These are phyloP conservation scores for Candida endomychidarum DNA, from an alignment of 805 yeast species.

Conservation along the genomic window DNA sequence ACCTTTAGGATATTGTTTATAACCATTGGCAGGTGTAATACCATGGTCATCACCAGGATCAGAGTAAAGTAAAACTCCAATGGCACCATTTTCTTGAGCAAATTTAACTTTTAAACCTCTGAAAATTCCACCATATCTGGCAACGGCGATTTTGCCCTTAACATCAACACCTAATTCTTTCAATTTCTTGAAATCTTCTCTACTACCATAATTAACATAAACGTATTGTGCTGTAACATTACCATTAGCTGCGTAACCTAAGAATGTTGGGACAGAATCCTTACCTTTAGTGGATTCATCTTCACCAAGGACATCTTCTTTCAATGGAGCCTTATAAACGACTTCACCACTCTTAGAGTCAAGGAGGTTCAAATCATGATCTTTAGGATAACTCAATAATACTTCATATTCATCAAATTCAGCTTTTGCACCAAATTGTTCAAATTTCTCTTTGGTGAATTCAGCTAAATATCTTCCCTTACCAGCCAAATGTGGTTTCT, in stretches of 20 bases:
- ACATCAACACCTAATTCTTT: conserved; percentile 41
- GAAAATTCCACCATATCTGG: conserved; percentile 51
- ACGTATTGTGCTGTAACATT: conserved; percentile 55
- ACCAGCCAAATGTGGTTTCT: conserved; percentile 48
- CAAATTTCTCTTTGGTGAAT: conserved; percentile 51
- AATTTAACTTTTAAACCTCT: conserved; percentile 58
- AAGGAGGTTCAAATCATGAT: conserved; percentile 39
- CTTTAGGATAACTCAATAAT: conserved; percentile 53
- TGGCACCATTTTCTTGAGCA: conserved; percentile 63
- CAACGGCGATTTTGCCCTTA: conserved; percentile 57
- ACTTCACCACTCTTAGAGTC: conserved; percentile 31
- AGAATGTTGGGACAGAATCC: conserved; percentile 49
- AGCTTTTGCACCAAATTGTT: conserved; percentile 51
- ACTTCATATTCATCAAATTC: conserved; percentile 55
- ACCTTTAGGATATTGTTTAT: conserved; percentile 58
- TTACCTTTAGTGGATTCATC: conserved; percentile 41
- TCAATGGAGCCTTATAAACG: conserved; percentile 48
- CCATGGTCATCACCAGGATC: conserved; percentile 63
- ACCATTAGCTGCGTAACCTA: conserved; percentile 67
- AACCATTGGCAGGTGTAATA: conserved; percentile 57
- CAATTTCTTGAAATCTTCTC: conserved; percentile 52
- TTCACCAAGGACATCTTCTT: conserved; percentile 47
- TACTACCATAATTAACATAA: conserved; percentile 60
- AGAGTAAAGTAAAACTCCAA: conserved; percentile 56
- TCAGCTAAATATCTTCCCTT: conserved; percentile 44